phyloP scores from a whole-genome alignment of 2,329 filamentous ascomycete species.

The Epichloe sylvatica region DNA sequence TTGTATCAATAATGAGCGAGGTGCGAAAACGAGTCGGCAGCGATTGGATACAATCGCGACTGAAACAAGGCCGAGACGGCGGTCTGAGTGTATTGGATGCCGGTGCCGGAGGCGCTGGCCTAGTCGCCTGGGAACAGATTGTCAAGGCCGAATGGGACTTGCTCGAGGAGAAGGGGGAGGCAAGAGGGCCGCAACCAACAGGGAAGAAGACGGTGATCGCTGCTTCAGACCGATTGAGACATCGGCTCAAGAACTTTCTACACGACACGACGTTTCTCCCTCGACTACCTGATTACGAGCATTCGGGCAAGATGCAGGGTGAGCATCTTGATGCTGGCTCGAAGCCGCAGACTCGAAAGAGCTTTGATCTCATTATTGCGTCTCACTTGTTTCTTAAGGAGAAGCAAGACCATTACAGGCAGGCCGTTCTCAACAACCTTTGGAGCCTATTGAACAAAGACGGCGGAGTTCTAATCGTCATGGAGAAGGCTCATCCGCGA shows the following conservation, averaged over 20 bases:
- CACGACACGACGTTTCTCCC: conserved; percentile 87
- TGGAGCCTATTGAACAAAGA: conserved; percentile 76
- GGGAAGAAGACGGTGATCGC: conserved; percentile 72
- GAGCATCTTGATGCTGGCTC: conserved; percentile 44
- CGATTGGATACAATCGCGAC: conserved; percentile 52
- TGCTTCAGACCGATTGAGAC: conserved; percentile 58
- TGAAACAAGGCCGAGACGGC: conserved; percentile 41
- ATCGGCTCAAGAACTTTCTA: conserved; percentile 62
- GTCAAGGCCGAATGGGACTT: conserved; percentile 68
- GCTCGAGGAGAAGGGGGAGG: conserved; percentile 39
- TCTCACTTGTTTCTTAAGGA: conserved; percentile 69
- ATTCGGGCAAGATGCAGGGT: conserved; percentile 45
- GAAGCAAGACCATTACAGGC: conserved; percentile 62
- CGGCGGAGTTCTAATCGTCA: conserved; percentile 71
- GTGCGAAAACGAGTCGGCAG: conserved; percentile 58
- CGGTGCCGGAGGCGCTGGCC: conserved; percentile 57
- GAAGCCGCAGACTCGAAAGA: conserved; percentile 50
- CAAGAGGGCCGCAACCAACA: conserved; percentile 31
- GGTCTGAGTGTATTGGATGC: conserved; percentile 57
- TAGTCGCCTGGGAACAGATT: conserved; percentile 66
- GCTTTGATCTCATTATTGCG: conserved; percentile 80
- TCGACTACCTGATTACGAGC: conserved; percentile 74
- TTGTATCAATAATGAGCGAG: conserved; percentile 56
- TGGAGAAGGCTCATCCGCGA: conserved; percentile 82
- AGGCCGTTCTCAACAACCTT: conserved; percentile 69